Conservation (phyloP, 2,329 filamentous ascomycete species). For the Nigrospora oryzae region DNA sequence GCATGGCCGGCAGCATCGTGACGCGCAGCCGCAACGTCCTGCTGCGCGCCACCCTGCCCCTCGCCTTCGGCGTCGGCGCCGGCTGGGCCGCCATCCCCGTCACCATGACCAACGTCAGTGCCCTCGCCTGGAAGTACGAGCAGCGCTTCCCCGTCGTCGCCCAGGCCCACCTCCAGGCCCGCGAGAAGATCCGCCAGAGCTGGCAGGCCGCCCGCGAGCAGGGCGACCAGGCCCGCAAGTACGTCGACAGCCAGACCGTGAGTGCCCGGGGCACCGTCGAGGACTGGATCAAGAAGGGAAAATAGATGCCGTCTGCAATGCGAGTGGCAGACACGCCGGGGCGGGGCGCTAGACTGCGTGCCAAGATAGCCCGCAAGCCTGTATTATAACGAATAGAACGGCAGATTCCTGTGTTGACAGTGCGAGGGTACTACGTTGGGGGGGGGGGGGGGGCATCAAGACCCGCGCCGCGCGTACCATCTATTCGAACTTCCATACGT, state of each 20-base stretch:
- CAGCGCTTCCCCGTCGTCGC: slow-evolving; percentile 76
- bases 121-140: slow-evolving; percentile 89
- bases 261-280: slow-evolving; percentile 71
- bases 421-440: too few species aligned
- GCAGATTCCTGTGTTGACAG: background rate
- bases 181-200: slow-evolving; percentile 60
- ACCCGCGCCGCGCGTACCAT: too few species aligned
- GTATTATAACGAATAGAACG: slow-evolving; percentile 6
- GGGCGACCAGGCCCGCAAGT: slow-evolving; percentile 58
- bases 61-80: slow-evolving; percentile 72
- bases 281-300: slow-evolving; percentile 86
- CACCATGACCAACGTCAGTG: slow-evolving; percentile 81
- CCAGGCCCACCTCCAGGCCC: slow-evolving; percentile 67
- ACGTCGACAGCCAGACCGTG: slow-evolving; percentile 74
- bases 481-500: too few species aligned
- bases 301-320: slow-evolving; percentile 36
- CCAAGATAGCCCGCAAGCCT: background rate
- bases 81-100: slow-evolving; percentile 80
- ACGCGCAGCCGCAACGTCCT: slow-evolving; percentile 81
- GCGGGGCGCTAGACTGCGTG: background rate
- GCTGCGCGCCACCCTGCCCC: slow-evolving; percentile 66
- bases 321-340: background rate
- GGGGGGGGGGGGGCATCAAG: too few species aligned
- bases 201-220: slow-evolving; percentile 69
- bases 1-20: slow-evolving; percentile 91